Evolutionary conservation across 495 filamentous ascomycete species (phyloP).

Genomic region (Entonaema liquescens): DNA sequence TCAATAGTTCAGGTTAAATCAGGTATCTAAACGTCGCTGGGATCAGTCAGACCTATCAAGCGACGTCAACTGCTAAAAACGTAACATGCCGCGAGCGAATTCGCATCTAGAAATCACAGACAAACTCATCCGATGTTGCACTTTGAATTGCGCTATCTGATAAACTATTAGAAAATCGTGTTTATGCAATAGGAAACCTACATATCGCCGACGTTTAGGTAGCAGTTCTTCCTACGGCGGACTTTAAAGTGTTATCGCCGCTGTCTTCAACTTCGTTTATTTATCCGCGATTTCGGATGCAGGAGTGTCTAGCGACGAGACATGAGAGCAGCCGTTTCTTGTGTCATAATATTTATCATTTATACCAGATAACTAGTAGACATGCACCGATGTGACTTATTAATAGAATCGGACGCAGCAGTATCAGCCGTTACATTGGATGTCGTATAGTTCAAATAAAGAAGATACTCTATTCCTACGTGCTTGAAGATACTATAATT

Average conservation of each 20-base stretch:
- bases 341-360: background rate
- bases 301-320: background rate
- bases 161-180: background rate
- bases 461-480: background rate
- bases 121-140: background rate
- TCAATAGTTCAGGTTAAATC: background rate
- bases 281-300: conserved; percentile 2
- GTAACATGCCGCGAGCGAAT: background rate
- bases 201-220: background rate
- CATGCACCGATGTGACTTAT: background rate
- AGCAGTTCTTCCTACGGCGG: background rate
- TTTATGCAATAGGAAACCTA: background rate
- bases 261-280: background rate
- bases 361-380: too few relatives aligned
- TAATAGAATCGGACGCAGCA: background rate
- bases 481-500: background rate
- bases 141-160: background rate
- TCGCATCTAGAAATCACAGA: background rate
- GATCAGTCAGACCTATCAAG: background rate
- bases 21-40: background rate
- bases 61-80: background rate
- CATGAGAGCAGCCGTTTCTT: background rate
- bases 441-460: background rate
- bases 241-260: background rate
- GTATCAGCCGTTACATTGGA: background rate